Evolutionary conservation across 352 stramenopile genomes (phyloP).

Genomic region (Phytopythium boreale): DNA sequence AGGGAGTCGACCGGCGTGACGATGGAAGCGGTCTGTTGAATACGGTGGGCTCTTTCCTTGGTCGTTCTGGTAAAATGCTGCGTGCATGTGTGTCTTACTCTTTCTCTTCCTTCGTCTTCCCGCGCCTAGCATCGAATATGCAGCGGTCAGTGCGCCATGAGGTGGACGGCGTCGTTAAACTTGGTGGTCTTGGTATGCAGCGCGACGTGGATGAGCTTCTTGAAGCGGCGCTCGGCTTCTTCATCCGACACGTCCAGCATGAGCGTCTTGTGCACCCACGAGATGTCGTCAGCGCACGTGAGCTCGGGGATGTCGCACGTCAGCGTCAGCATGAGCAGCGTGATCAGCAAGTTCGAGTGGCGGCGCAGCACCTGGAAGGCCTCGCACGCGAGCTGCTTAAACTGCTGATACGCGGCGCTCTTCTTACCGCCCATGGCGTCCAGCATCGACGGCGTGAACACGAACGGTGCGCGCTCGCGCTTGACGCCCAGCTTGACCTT

Average conservation of each 20-base stretch:
- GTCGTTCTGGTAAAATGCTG: no score
- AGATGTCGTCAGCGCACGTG: slow-evolving; percentile 57
- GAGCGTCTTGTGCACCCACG: slow-evolving; percentile 77
- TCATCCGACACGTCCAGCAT: slow-evolving; percentile 74
- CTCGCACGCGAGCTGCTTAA: slow-evolving; percentile 59
- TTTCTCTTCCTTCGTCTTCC: neutral
- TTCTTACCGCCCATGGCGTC: slow-evolving; percentile 81
- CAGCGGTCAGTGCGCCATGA: slow-evolving; percentile 66
- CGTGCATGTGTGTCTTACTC: no score
- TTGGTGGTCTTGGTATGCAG: slow-evolving; percentile 78
- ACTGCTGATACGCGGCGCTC: slow-evolving; percentile 69
- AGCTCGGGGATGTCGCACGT: slow-evolving; percentile 84
- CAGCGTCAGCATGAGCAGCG: slow-evolving; percentile 73
- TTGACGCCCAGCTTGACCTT: slow-evolving; percentile 92
- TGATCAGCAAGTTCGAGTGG: slow-evolving; percentile 83
- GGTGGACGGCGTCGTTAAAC: slow-evolving; percentile 81
- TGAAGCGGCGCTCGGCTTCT: slow-evolving; percentile 56
- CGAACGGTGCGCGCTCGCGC: slow-evolving; percentile 87
- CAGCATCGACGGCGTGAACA: slow-evolving; percentile 91
- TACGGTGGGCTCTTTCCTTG: no score
- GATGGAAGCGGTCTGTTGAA: no score
- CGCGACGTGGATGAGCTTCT: slow-evolving; percentile 74
- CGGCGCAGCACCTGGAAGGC: slow-evolving; percentile 71
- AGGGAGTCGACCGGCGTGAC: no score
- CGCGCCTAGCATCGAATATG: neutral